Base-by-base conservation (phyloP, 2,329 filamentous ascomycete species). In the Boeremia lycopersici region DNA sequence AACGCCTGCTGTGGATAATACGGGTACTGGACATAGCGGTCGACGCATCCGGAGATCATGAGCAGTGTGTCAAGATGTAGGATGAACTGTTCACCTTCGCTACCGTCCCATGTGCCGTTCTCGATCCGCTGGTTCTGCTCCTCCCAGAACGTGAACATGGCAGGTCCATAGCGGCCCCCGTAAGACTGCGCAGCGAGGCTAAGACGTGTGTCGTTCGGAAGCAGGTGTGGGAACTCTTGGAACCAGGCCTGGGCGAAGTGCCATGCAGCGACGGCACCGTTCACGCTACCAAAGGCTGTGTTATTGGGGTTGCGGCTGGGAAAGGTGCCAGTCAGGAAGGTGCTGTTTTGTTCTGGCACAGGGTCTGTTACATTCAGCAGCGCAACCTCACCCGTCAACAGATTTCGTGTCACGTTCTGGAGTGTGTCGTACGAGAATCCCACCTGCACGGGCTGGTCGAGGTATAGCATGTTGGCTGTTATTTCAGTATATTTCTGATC, bases 381-480 rank as follows among this genome's bases (percentile, higher is more conserved):
- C 19, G 39, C 56, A 6, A 65, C 59, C 26, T 48, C 36, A 9
- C 57, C 59, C 1, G 46, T 62, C 15, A 54, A 29, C 28, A 65
- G 61, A 17, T 70, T 44, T 4, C 66, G 42, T 10, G 58, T 63
- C 3, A 65, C 50, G 12, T 62, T 58, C 50, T 70, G 53, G 9
- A 63, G 48, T 3, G 60, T 59, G 19, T 68, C 59, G 36, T 85
- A 84, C 2, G 80, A 83, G 68, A 86, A 84, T 3, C 84, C 84
- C 3, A 83, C 81, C 51, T 84, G 81, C 15, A 79, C 80, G 5
- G 84, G 88, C 70, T 89, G 86, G 65, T 90, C 86, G 62, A 90
- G 82, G 71, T 87, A 89, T 15, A 90, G 78, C 71, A 70, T 70
- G 53, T 70, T 69, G 33, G 67, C 49, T 53, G n/a, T 8, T 12